Conservation (phyloP, 164 flowering plant genomes). For the Pachysandra terminalis region DNA sequence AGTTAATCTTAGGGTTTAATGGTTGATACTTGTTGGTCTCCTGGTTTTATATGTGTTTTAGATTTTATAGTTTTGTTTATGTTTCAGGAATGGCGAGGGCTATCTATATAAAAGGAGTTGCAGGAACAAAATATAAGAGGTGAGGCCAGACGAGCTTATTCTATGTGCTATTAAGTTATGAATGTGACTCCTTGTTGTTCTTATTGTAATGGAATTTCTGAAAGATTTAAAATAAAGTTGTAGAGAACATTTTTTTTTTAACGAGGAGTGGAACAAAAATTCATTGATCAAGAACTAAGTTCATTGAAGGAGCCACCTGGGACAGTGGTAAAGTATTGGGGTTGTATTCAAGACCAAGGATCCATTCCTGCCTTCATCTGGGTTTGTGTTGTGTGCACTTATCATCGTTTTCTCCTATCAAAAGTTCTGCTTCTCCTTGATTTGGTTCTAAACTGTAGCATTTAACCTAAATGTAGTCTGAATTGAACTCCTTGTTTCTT, state of each 20-base stretch:
- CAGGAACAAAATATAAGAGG: conserved; percentile 84
- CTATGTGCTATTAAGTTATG: neutral
- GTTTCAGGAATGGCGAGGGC: conserved; percentile 94
- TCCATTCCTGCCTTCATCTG: too few species aligned
- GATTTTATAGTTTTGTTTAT: conserved; percentile 7
- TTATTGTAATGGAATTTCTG: neutral
- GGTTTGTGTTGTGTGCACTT: too few species aligned
- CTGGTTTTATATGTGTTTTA: neutral
- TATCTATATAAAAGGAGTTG: conserved; percentile 84
- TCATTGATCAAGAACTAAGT: too few species aligned
- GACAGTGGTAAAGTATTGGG: too few species aligned
- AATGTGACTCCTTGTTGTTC: neutral
- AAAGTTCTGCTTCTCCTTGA: neutral
- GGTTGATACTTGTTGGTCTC: too few species aligned
- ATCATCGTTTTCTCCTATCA: neutral
- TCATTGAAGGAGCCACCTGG: too few species aligned
- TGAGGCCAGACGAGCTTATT: conserved; percentile 6
- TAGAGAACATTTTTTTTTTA: too few species aligned
- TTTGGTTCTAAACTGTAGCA: neutral
- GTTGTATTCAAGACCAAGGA: too few species aligned
- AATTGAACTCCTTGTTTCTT: too few species aligned
- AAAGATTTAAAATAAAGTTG: too few species aligned
- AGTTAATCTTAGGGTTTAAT: conserved; percentile 11
- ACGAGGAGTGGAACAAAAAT: too few species aligned
- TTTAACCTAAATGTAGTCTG: too few species aligned